A percentile compares a stretch with the other conserved stretches of the same genome.
Conservation (phyloP, 179 eudicot species). For the Gypsophila paniculata region DNA sequence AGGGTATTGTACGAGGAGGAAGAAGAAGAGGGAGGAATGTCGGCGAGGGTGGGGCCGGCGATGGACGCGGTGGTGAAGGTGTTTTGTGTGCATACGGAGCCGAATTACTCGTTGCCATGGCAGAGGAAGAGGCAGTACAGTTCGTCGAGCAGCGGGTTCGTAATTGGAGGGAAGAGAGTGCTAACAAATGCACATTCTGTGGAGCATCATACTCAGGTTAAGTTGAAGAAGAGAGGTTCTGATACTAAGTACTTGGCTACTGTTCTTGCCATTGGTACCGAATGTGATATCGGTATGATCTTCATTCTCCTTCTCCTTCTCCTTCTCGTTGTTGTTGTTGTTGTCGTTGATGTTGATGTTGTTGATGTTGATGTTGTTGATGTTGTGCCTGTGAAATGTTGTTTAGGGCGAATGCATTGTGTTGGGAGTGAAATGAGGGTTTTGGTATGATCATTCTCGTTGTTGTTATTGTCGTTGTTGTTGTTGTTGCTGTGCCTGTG, state of each 20-base stretch:
- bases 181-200: constrained; percentile 95
- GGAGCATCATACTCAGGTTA: constrained; percentile 90
- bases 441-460: not conserved
- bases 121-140: constrained; percentile 91
- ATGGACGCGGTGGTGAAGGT: constrained; percentile 99
- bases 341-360: not conserved
- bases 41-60: constrained; percentile 51
- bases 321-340: not conserved
- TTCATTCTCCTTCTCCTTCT: not conserved
- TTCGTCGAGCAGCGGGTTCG: constrained; percentile 87
- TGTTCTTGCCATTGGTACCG: constrained; percentile 96
- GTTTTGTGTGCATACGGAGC: constrained; percentile 85
- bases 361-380: not conserved
- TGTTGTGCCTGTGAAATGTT: not conserved
- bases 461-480: not conserved
- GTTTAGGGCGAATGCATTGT: not conserved
- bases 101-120: constrained; percentile 94
- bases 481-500: not conserved
- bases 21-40: not conserved
- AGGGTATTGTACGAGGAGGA: not conserved
- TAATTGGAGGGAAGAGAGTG: constrained; percentile 66
- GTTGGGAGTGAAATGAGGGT: no score
- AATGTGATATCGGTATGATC: constrained; percentile 79
- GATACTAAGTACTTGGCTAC: constrained; percentile 89
- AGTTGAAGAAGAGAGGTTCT: constrained; percentile 86